phyloP scores from a whole-genome alignment of 1,139 yeast species.

The Blastobotrys arbuscula region DNA sequence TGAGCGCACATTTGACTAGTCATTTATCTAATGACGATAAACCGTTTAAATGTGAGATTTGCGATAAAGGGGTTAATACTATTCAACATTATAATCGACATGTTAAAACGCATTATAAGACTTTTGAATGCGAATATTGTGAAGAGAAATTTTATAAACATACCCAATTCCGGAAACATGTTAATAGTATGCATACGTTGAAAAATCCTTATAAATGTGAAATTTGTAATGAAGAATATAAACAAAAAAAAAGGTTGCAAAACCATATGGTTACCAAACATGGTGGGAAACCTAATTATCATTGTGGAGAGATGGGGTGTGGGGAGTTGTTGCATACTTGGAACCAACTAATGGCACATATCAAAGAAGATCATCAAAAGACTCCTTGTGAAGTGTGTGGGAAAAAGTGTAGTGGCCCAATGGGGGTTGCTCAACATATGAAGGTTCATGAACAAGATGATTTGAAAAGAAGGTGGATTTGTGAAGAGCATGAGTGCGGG shows the following conservation, averaged over 20 bases:
- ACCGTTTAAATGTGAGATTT: slow-evolving; percentile 68
- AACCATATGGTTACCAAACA: slow-evolving; percentile 34
- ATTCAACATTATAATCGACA: slow-evolving; percentile 80
- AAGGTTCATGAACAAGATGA: slow-evolving; percentile 20
- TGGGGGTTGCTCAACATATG: slow-evolving; percentile 66
- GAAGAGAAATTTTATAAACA: slow-evolving; percentile 65
- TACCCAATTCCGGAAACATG: slow-evolving; percentile 71
- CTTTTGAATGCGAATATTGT: slow-evolving; percentile 66
- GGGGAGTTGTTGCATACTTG: slow-evolving; percentile 62
- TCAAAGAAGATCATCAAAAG: slow-evolving; percentile 62
- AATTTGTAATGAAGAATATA: slow-evolving; percentile 32
- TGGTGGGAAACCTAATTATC: slow-evolving; percentile 26
- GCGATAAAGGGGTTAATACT: slow-evolving; percentile 81
- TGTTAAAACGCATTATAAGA: slow-evolving; percentile 67
- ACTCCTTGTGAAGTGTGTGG: slow-evolving; percentile 62
- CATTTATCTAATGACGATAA: slow-evolving; percentile 43
- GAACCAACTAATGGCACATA: slow-evolving; percentile 71
- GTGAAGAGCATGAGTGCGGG: slow-evolving; percentile 18
- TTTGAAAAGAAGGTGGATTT: slow-evolving; percentile 18
- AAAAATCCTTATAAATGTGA: slow-evolving; percentile 30
- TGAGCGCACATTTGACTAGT: slow-evolving; percentile 65
- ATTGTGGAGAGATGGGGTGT: slow-evolving; percentile 60
- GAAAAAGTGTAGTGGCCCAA: slow-evolving; percentile 67
- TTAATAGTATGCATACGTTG: slow-evolving; percentile 50
- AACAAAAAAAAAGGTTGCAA: slow-evolving; percentile 31